phyloP scores from a whole-genome alignment of 78 protist genomes.

The Dictyostelium discoideum region dicty_2.7 NC_007091.3:711001-711500 shows the following conservation, averaged over 20 bases:
- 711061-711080: not conserved
- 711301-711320: not conserved
- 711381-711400: not conserved
- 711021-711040: not conserved
- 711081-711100: not conserved
- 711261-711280: not conserved
- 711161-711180: not conserved
- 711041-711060: slow-evolving; percentile 5
- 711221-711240: not conserved
- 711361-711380: not conserved
- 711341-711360: not conserved
- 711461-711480: not conserved
- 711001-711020: not conserved
- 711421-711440: not conserved
- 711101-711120: slow-evolving; percentile 4
- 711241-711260: not conserved
- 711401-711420: not conserved
- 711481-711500: too few relatives aligned
- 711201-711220: not conserved
- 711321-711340: not conserved
- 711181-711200: not conserved
- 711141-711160: not conserved
- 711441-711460: not conserved
- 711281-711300: not conserved
- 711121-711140: not conserved